Evolutionary conservation across 768 basidiomycete genomes (phyloP), one percentile per base, ranked within the genome.

Genomic region (Tricholoma sp.): DNA sequence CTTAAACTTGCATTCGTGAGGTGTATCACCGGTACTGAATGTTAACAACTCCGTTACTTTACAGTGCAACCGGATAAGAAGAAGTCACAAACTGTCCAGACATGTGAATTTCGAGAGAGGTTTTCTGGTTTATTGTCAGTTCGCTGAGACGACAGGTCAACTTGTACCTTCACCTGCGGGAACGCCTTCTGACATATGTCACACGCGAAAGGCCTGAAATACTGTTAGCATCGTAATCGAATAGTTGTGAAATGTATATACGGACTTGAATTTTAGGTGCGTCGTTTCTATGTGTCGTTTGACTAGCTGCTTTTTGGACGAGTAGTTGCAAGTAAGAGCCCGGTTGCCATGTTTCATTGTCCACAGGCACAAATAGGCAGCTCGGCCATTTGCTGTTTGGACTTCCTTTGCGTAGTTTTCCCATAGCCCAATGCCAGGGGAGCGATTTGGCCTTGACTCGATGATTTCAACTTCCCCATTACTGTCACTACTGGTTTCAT

Each of bases 201-300:
- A 65, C 85, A 85, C 34, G 74, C 63, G 59, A 76, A 83, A 3
- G 77, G 79, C 64, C 84, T 85, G 32, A 54, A 59, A 62, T 59
- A 19, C 3, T 18, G 6, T 50, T 16, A 27, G 9, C 2, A 18
- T 27, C 54, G 45, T 31, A 8, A 9, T 18, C 31, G 14, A 9
- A 52, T 16, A 14, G 8, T 45, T 18, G 9, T 49, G 47, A 51
- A 19, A 24, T 24, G 10, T 58, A 41, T n/a, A 64, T n/a, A 64
- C 82, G 58, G 59, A 83, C 86, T 81, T 83, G 62, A 81, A 75
- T 52, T 79, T 75, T 47, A 88, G 66, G 64, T 88, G 86, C 12
- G 79, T 81, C 8, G 81, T 80, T 67, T 84, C 78, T 49, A 88
- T 76, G 66, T 88, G 86, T 24, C 86, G 77, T 67, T 86, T 86